Conservation (phyloP, 257 asterid species). For the Gentiana dahurica region DNA sequence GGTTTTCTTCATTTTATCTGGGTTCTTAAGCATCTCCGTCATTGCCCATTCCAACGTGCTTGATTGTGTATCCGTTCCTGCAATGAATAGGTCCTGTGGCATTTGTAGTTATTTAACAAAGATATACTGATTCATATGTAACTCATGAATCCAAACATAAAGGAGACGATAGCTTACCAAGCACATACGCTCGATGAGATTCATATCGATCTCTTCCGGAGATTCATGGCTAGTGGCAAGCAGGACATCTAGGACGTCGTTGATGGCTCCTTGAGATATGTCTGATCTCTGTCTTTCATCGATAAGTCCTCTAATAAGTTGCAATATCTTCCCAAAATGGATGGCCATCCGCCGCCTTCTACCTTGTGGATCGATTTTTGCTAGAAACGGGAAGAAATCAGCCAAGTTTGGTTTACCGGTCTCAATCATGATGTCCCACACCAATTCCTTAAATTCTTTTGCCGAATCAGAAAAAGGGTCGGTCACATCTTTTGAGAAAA, state of each 20-base stretch:
- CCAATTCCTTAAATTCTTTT: not conserved
- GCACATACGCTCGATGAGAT: not conserved
- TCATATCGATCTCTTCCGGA: not conserved
- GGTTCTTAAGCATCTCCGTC: not conserved
- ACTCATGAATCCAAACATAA: not conserved
- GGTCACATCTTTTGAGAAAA: no score
- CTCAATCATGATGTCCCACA: not conserved
- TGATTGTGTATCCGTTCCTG: slow-evolving; percentile 1
- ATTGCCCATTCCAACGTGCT: slow-evolving; percentile 5
- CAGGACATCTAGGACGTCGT: slow-evolving; percentile 1
- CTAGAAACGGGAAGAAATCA: slow-evolving; percentile 9
- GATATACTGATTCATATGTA: no score
- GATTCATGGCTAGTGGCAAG: not conserved
- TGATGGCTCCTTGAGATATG: not conserved
- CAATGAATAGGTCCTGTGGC: slow-evolving; percentile 5
- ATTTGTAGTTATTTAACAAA: no score
- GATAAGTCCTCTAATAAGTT: not conserved
- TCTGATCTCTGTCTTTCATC: no score
- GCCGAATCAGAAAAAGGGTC: no score
- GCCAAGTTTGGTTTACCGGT: slow-evolving; percentile 1
- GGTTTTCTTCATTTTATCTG: slow-evolving; percentile 2
- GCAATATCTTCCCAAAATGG: not conserved
- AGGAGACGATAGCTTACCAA: not conserved
- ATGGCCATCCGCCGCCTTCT: not conserved
- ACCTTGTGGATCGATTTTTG: slow-evolving; percentile 9